Conservation (phyloP, 805 yeast species). For the Lachancea quebecensis region DNA sequence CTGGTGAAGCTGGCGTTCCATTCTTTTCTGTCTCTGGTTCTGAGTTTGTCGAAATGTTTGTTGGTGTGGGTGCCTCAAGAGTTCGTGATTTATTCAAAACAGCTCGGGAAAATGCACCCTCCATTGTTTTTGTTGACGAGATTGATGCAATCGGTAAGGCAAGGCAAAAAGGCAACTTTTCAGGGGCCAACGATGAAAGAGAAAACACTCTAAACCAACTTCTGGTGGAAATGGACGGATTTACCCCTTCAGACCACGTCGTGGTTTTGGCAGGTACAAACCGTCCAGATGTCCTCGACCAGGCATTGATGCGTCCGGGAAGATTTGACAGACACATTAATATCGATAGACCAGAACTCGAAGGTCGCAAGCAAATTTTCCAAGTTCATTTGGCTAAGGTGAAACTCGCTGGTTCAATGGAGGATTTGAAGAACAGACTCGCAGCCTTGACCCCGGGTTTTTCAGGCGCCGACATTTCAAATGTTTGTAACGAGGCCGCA, state of each 20-base stretch:
- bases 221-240: constrained; percentile 96
- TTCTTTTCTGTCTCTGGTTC: constrained; percentile 94
- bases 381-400: constrained; percentile 68
- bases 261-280: constrained; percentile 95
- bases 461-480: constrained; percentile 94
- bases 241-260: constrained; percentile 78
- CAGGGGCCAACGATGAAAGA: constrained; percentile 85
- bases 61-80: constrained; percentile 97
- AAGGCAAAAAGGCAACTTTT: constrained; percentile 62
- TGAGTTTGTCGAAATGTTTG: constrained; percentile 97
- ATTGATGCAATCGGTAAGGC: constrained; percentile 99
- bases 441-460: constrained; percentile 94
- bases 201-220: constrained; percentile 94
- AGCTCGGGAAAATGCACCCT: constrained; percentile 91
- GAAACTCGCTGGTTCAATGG: constrained; percentile 41
- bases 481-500: constrained; percentile 92
- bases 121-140: constrained; percentile 95
- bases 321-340: constrained; percentile 87
- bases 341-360: constrained; percentile 81
- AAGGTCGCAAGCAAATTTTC: constrained; percentile 83
- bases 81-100: constrained; percentile 91
- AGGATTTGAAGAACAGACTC: constrained; percentile 69
- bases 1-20: constrained; percentile 99
- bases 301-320: constrained; percentile 89
- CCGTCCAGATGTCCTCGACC: constrained; percentile 84